These are phyloP conservation scores for Miamiensis avidus DNA, from an alignment of 169 alveolate species.

Conservation along the genomic window DNA sequence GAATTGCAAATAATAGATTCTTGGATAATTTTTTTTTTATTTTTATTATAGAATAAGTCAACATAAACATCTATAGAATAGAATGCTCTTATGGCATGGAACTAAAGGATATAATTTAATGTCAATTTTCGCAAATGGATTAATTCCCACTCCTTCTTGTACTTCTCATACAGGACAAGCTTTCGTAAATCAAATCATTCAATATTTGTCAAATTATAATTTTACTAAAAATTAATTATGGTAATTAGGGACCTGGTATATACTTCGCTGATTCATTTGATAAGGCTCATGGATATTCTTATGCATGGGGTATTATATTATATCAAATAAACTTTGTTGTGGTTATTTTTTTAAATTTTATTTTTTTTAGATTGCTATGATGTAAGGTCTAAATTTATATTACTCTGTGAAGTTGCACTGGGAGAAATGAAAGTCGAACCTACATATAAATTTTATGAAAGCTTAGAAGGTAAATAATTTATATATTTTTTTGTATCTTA, in stretches of 20 bases:
- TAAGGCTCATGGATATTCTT: too few species aligned
- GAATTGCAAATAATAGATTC: background rate
- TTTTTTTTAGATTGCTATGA: too few species aligned
- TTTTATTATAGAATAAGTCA: background rate
- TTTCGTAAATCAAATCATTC: slow-evolving; percentile 37
- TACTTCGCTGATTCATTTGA: too few species aligned
- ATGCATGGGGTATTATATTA: too few species aligned
- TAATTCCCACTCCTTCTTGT: slow-evolving; percentile 41
- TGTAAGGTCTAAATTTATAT: slow-evolving; percentile 37
- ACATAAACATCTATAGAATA: slow-evolving; percentile 33
- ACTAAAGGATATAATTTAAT: slow-evolving; percentile 28
- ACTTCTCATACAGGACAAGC: slow-evolving; percentile 7
- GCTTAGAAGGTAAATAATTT: slow-evolving; percentile 21
- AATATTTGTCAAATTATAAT: too few species aligned
- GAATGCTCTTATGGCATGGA: slow-evolving; percentile 35
- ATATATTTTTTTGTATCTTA: too few species aligned
- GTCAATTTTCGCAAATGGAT: slow-evolving; percentile 27
- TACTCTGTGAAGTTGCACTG: slow-evolving; percentile 57
- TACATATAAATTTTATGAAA: background rate
- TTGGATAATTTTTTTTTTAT: too few species aligned
- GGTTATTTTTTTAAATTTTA: too few species aligned
- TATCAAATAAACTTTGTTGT: too few species aligned
- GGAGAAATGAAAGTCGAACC: slow-evolving; percentile 40
- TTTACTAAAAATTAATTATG: too few species aligned
- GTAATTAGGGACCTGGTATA: too few species aligned